Percentiles rank a stretch among this genome's conserved stretches.
Evolutionary conservation across 176 grass and related monocot genomes (phyloP).

Genomic region (Oryza australiensis): DNA sequence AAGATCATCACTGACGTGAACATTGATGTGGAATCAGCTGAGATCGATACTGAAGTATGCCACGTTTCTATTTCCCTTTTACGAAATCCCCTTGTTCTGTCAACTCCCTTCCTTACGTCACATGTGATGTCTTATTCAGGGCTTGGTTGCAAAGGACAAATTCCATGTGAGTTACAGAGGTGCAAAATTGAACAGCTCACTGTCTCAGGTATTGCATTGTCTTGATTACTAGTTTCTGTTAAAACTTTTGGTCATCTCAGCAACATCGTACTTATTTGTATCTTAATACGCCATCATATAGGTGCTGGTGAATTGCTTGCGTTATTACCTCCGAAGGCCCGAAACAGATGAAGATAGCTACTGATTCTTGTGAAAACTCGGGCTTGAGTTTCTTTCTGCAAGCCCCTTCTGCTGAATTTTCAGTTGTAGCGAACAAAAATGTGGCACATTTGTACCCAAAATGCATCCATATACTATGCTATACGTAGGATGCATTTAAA

Average conservation of each 20-base stretch:
- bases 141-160: slow-evolving; percentile 90
- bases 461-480: background rate
- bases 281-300: slow-evolving; percentile 32
- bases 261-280: slow-evolving; percentile 11
- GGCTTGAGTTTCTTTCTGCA: slow-evolving; percentile 18
- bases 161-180: slow-evolving; percentile 98
- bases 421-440: slow-evolving; percentile 18
- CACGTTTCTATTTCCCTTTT: background rate
- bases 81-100: background rate
- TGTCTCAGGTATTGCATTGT: slow-evolving; percentile 64
- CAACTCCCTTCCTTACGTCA: slow-evolving; percentile 12
- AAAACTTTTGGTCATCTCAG: slow-evolving; percentile 12
- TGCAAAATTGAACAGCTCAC: slow-evolving; percentile 77
- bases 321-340: slow-evolving; percentile 90
- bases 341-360: slow-evolving; percentile 95
- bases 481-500: slow-evolving; percentile 26
- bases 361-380: slow-evolving; percentile 45
- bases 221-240: slow-evolving; percentile 15
- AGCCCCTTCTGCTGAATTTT: slow-evolving; percentile 25
- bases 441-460: background rate
- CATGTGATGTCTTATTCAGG: slow-evolving; percentile 50
- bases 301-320: slow-evolving; percentile 75
- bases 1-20: slow-evolving; percentile 82
- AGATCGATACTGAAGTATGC: slow-evolving; percentile 93
- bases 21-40: slow-evolving; percentile 87